Evolutionary conservation across 495 filamentous ascomycete species (phyloP), one percentile per base, ranked within the genome.

Genomic region (Trichoderma erinaceum): DNA sequence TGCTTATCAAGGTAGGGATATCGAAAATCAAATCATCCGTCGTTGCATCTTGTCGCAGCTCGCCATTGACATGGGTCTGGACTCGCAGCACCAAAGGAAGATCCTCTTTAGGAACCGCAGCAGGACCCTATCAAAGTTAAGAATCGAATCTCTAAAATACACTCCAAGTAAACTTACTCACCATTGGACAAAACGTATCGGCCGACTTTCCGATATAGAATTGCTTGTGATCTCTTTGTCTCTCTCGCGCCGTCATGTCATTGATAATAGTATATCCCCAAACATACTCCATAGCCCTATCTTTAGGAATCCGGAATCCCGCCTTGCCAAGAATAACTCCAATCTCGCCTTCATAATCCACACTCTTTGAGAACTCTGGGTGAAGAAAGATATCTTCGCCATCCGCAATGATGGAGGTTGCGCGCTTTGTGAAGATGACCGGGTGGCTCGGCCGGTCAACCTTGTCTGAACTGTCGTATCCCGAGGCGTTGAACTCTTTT

Each of bases 251-350:
- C 56, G 84, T 85, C 68, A 86, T 71, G 68, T 86, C 83, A 69
- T 87, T 86, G 63, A 86, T 79, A 66, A 86, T 85, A 0, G 84
- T 85, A 69, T 82, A 86, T 0, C 84, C 83, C 82, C 83, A 86
- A 10, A 86, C 80, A 69, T 86, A 73, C 27, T 82, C 74, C 78
- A 79, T 74, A 0, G 84, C 84, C 63, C 84, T 76, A 1, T 75
- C 58, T 67, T 84, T 79, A 2, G 67, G 48, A 65, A 86, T 81
- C 13, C 75, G 71, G 69, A 79, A 81, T 1, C 83, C 84, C 2
- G 76, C 48, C 68, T 82, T 85, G 4, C 84, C 83, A 66, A 86
- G 73, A 66, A 87, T 84, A 5, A 87, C 80, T 0, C 81, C 84
- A 67, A 87, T 82, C 69, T 86, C 84, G 21, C 84, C 84, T 67